Evolutionary conservation across 2,329 filamentous ascomycete species (phyloP), one percentile per base, ranked within the genome.

Genomic region (Trichothecium sympodiale): DNA sequence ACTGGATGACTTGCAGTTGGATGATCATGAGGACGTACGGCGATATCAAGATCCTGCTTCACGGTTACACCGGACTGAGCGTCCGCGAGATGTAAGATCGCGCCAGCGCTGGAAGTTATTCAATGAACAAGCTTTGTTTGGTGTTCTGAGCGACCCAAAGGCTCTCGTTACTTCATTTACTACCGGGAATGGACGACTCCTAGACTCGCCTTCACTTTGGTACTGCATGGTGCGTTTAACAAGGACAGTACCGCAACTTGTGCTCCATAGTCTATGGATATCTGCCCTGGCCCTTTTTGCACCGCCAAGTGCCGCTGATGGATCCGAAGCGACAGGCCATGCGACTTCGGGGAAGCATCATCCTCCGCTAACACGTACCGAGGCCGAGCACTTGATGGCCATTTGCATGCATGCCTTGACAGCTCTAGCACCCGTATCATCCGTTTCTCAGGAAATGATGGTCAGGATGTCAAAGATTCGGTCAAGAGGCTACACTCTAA

Each of bases 251-350:
- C 71, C 74, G 4, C 71, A 60, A 32, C 50, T 80, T 15, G 73
- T 80, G 3, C 69, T 79, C 35, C 71, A 80, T 47, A 77, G 73
- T 45, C 59, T 82, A 5, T 83, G 78, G 78, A 61, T 73, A 43
- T 72, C 73, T 5, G 63, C 75, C 2, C 68, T 65, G 7, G 64
- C 64, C 32, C 57, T 81, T 4, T 81, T 80, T 44, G 57, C 62
- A n/a, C 65, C 71, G 2, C 71, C 74, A 2, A 59, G 60, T 37
- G 44, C 57, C 5, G 52, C 32, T 14, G n/a, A n/a, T 13, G n/a
- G 20, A 9, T 4, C 27, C 12, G n/a, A 31, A 3, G 17, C n/a
- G n/a, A n/a, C n/a, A n/a, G n/a, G 13, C 13, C 13, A 14, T 14
- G n/a, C 28, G 28, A n/a, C n/a, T n/a, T 14, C 28, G 28, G 13